Evolutionary conservation across 2,329 filamentous ascomycete genomes (phyloP).

Genomic region (Pseudogymnoascus sp.): DNA sequence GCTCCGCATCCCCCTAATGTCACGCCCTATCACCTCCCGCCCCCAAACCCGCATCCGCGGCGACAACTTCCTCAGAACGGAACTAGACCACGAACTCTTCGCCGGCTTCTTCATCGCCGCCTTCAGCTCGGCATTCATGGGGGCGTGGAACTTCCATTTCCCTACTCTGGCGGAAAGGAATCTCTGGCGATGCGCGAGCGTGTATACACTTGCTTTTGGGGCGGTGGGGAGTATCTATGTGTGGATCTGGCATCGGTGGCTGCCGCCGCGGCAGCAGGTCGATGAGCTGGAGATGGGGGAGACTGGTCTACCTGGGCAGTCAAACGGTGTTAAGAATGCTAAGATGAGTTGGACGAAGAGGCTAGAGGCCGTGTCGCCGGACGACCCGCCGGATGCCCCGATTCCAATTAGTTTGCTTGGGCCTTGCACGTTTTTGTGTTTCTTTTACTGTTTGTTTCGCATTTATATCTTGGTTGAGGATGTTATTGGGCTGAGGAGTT

Average conservation of each 20-base stretch:
- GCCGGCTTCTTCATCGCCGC: slow-evolving; percentile 8
- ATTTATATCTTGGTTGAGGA: slow-evolving; percentile 8
- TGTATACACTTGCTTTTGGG: neutral
- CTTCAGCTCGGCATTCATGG: neutral
- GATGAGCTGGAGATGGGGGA: neutral
- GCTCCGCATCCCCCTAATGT: slow-evolving; percentile 9
- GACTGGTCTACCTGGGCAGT: neutral
- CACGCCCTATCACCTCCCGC: neutral
- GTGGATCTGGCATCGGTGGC: neutral
- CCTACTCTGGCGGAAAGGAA: slow-evolving; percentile 11
- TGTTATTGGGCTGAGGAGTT: slow-evolving; percentile 8
- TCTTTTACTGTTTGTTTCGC: neutral
- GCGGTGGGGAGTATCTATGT: neutral
- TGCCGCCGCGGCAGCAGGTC: neutral
- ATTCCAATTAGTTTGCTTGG: neutral
- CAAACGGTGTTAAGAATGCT: neutral
- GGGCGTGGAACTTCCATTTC: slow-evolving; percentile 13
- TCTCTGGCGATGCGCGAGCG: slow-evolving; percentile 11
- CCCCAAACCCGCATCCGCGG: slow-evolving; percentile 3
- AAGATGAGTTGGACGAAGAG: neutral
- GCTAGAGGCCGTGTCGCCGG: neutral
- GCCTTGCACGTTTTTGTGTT: neutral
- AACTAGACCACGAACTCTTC: neutral
- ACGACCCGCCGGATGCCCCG: neutral
- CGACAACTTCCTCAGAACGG: neutral